Conservation (phyloP, 768 basidiomycete genomes). For the Cyclocybe cylindracea region DNA sequence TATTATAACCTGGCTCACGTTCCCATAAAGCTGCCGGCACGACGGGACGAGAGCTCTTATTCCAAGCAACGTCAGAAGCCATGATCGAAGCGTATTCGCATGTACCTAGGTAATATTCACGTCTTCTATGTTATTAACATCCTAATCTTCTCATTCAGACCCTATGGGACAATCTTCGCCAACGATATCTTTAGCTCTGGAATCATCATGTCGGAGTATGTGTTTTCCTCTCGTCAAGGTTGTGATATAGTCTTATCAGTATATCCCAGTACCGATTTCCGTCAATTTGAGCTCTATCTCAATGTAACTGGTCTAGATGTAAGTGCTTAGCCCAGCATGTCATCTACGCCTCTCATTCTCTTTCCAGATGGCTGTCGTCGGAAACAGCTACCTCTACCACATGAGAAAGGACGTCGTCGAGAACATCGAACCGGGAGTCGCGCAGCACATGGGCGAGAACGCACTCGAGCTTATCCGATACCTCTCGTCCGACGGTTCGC, state of each 20-base stretch:
- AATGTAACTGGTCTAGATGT: conserved; percentile 92
- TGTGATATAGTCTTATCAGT: conserved; percentile 4
- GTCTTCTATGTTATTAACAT: not conserved
- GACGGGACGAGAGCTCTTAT: conserved; percentile 84
- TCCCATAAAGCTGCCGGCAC: conserved; percentile 72
- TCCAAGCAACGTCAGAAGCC: conserved; percentile 93
- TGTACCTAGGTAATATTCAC: conserved; percentile 62
- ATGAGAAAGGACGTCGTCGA: conserved; percentile 89
- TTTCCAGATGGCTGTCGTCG: conserved; percentile 84
- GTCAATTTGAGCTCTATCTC: conserved; percentile 89
- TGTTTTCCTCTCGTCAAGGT: conserved; percentile 6
- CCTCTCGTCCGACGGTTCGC: conserved; percentile 69
- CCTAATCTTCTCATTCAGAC: conserved; percentile 41
- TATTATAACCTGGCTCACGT: not conserved
- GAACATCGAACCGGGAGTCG: conserved; percentile 82
- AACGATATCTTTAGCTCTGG: conserved; percentile 94
- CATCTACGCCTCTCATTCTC: not conserved
- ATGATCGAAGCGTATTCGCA: conserved; percentile 92
- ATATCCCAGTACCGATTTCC: conserved; percentile 80
- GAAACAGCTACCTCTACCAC: conserved; percentile 93
- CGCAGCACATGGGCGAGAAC: conserved; percentile 91
- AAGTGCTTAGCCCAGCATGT: conserved; percentile 22
- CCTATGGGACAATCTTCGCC: conserved; percentile 86
- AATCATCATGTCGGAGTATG: conserved; percentile 85
- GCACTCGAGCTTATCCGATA: conserved; percentile 75